Conservation (phyloP, 176 grass and related monocot genomes). For the Ensete ventricosum region DNA sequence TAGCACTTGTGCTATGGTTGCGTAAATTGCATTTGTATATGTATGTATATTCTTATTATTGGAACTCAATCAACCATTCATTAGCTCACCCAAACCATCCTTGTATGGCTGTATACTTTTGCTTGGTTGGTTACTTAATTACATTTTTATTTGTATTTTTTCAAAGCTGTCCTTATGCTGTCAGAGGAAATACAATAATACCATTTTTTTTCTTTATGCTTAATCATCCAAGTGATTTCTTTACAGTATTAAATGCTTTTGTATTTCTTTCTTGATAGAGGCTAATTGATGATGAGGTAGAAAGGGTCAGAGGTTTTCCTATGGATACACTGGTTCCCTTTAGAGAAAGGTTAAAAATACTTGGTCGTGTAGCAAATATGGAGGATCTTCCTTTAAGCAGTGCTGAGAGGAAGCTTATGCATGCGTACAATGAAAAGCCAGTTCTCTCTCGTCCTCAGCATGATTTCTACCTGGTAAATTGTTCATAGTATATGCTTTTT, state of each 20-base stretch:
- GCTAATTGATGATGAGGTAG: conserved; percentile 15
- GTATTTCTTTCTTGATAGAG: not conserved
- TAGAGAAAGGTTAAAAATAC: conserved; percentile 23
- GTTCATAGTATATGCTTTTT: no score
- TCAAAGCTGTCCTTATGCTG: no score
- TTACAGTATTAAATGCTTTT: not conserved
- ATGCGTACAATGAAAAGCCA: conserved; percentile 20
- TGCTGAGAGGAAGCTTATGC: conserved; percentile 18
- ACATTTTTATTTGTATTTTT: no score
- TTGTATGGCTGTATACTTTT: no score
- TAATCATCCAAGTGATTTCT: not conserved
- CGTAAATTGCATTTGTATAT: no score
- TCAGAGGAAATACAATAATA: no score
- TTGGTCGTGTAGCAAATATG: conserved; percentile 13
- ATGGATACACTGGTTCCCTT: conserved; percentile 15
- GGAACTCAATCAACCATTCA: no score
- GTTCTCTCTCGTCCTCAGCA: conserved; percentile 19
- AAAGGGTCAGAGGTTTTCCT: conserved; percentile 14
- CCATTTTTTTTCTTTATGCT: no score
- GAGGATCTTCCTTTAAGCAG: conserved; percentile 19
- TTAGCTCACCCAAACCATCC: no score
- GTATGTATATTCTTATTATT: no score
- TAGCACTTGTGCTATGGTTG: no score
- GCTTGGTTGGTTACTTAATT: no score
- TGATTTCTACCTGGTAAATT: conserved; percentile 16